Evolutionary conservation across 2,329 filamentous ascomycete genomes (phyloP), one percentile per base, ranked within the genome.

Genomic region (Monosporascus sp.): DNA sequence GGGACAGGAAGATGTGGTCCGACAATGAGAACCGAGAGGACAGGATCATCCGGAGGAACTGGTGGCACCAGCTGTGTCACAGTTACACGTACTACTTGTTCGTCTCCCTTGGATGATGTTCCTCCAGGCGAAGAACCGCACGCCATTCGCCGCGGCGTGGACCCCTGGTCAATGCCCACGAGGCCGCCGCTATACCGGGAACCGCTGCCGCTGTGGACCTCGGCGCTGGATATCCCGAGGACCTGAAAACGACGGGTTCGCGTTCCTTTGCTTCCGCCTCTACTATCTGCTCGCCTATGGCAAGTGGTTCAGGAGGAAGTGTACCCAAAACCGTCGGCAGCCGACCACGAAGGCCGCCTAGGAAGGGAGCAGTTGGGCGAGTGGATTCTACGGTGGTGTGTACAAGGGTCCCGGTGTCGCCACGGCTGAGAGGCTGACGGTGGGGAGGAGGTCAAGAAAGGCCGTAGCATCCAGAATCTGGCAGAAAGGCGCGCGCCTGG

Each of bases 161-260:
- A 88, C 85, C 0, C 74, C 74, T 88, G 53, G 80, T 88, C 54
- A 84, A 85, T 55, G 81, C 81, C 2, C 81, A 89, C 62, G 86
- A 89, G 65, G 78, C 86, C 15, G 86, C 86, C 14, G 79, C 85
- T 54, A 82, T 89, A 58, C 82, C 79, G 37, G 86, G 86, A 2
- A 82, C 88, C 49, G 83, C 84, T 3, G 86, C 85, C 1, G 86
- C 86, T 0, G 84, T 87, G 20, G 81, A 86, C 56, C 70, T 89
- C 14, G 86, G 86, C 1, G 86, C 85, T 0, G 70, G 71, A 7
- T 89, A 88, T 61, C 82, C 82, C 0, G 78, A 78, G 55, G 83
- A 86, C 60, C 63, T 87, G 2, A 83, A 86, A 68, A 80, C n/a
- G 83, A 86, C 55, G 73, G 71, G 51, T 87, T 84, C 61, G 80